These are phyloP conservation scores for Scutellaria barbata DNA, from an alignment of 257 asterid genomes.

Conservation along the genomic window DNA sequence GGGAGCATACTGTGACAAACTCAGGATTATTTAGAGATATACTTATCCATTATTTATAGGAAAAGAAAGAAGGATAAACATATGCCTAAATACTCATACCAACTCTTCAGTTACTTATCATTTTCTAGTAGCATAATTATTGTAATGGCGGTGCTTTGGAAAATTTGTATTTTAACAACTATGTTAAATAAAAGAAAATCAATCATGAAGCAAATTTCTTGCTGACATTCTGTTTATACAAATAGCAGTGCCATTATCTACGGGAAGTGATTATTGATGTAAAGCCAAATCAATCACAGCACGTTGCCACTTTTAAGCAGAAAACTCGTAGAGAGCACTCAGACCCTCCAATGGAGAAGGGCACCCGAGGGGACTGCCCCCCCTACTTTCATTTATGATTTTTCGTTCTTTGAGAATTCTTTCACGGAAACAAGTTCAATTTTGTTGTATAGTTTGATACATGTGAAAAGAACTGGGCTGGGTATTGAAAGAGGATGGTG, in stretches of 20 bases:
- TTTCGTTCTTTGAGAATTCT: conserved; percentile 33
- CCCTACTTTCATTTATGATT: conserved; percentile 31
- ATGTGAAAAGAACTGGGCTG: conserved; percentile 14
- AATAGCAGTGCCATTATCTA: conserved; percentile 33
- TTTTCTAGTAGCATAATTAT: too few species aligned
- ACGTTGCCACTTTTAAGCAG: conserved; percentile 32
- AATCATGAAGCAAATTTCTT: neutral
- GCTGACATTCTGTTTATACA: conserved; percentile 15
- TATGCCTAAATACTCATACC: too few species aligned
- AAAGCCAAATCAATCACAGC: conserved; percentile 27
- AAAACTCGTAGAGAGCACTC: conserved; percentile 27
- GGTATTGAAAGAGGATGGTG: conserved; percentile 23
- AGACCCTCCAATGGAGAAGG: conserved; percentile 28
- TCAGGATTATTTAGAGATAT: too few species aligned
- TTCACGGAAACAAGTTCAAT: conserved; percentile 28
- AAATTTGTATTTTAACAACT: neutral
- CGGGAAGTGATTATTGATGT: conserved; percentile 28
- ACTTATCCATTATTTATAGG: too few species aligned
- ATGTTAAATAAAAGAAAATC: neutral
- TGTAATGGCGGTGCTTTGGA: too few species aligned
- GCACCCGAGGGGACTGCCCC: conserved; percentile 18
- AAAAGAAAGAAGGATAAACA: too few species aligned
- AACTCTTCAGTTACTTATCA: too few species aligned
- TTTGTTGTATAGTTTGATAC: conserved; percentile 43
- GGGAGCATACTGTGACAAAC: too few species aligned